A percentile compares a stretch with the other conserved stretches of the same genome.
These are phyloP conservation scores for Diaporthe eres DNA, from an alignment of 2,329 filamentous ascomycete species.

Conservation along the genomic window DNA sequence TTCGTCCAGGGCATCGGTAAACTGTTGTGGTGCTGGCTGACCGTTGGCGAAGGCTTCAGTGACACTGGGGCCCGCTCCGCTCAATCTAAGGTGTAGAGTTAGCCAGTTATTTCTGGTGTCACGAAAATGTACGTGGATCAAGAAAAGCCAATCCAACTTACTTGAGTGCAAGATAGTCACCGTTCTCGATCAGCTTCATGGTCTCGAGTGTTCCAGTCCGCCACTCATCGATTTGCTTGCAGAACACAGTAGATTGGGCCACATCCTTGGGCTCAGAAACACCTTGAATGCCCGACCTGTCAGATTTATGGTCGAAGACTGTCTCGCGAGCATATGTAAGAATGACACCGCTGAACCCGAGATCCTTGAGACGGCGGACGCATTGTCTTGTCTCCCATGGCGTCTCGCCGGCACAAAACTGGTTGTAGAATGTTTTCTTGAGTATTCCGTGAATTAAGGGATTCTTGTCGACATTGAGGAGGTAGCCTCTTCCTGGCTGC, in stretches of 20 bases:
- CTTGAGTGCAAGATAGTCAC: slow-evolving; percentile 57
- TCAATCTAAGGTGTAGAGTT: slow-evolving; percentile 50
- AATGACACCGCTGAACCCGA: slow-evolving; percentile 70
- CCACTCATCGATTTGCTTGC: slow-evolving; percentile 55
- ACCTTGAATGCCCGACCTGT: slow-evolving; percentile 45
- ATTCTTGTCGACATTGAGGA: slow-evolving; percentile 64
- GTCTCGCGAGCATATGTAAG: slow-evolving; percentile 66
- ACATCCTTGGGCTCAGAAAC: slow-evolving; percentile 18
- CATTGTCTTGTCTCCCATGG: slow-evolving; percentile 55
- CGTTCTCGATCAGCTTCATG: slow-evolving; percentile 50
- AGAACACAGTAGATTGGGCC: slow-evolving; percentile 43
- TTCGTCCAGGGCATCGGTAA: slow-evolving; percentile 57
- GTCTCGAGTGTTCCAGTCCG: slow-evolving; percentile 51
- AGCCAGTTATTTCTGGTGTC: background rate
- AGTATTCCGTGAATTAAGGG: slow-evolving; percentile 61
- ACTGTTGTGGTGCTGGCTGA: slow-evolving; percentile 55
- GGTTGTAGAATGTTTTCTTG: slow-evolving; percentile 66
- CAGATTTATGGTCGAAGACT: slow-evolving; percentile 55
- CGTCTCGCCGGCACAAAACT: slow-evolving; percentile 70
- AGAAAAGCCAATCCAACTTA: slow-evolving; percentile 43
- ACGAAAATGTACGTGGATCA: too few relatives aligned
- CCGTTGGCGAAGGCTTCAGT: slow-evolving; percentile 54
- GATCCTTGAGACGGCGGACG: slow-evolving; percentile 58
- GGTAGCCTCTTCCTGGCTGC: slow-evolving; percentile 51
- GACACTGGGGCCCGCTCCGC: slow-evolving; percentile 58